phyloP scores from a whole-genome alignment of 805 yeast genomes.

The Candida krabiensis region DNA sequence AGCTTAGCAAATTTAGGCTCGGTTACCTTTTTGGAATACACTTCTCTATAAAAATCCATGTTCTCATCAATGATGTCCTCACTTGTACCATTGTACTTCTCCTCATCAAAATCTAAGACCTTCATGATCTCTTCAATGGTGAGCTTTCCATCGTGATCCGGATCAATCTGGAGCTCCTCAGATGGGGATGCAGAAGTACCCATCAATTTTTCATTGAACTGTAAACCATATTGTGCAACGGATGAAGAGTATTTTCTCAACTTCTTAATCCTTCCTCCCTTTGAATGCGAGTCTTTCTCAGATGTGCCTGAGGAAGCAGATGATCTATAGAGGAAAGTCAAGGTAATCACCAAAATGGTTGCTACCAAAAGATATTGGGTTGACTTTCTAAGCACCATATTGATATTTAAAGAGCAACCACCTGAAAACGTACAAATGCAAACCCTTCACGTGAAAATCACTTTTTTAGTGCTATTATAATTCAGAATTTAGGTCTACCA shows the following conservation, averaged over 20 bases:
- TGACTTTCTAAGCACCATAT: constrained; percentile 23
- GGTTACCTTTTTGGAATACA: constrained; percentile 33
- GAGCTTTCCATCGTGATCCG: constrained; percentile 23
- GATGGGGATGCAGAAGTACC: constrained; percentile 18
- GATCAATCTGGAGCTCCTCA: constrained; percentile 15
- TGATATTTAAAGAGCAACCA: no score
- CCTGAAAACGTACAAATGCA: no score
- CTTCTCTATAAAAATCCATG: constrained; percentile 36
- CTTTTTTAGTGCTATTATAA: no score
- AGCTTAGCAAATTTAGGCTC: constrained; percentile 34
- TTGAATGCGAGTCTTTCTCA: constrained; percentile 7
- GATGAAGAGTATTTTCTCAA: constrained; percentile 23
- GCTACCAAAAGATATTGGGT: constrained; percentile 23
- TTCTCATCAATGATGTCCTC: constrained; percentile 33
- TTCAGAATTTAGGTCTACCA: no score
- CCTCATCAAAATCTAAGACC: constrained; percentile 25
- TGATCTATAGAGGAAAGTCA: constrained; percentile 6
- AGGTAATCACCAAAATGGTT: constrained; percentile 8
- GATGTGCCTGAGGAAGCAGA: constrained; percentile 4
- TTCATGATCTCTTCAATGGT: constrained; percentile 26
- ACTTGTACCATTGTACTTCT: constrained; percentile 21
- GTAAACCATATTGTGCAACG: constrained; percentile 25
- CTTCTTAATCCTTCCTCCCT: constrained; percentile 12
- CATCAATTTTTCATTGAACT: constrained; percentile 31
- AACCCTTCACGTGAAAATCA: no score